These are phyloP conservation scores for Ascocoryne sarcoides DNA, from an alignment of 2,329 filamentous ascomycete species.

Conservation along the genomic window DNA sequence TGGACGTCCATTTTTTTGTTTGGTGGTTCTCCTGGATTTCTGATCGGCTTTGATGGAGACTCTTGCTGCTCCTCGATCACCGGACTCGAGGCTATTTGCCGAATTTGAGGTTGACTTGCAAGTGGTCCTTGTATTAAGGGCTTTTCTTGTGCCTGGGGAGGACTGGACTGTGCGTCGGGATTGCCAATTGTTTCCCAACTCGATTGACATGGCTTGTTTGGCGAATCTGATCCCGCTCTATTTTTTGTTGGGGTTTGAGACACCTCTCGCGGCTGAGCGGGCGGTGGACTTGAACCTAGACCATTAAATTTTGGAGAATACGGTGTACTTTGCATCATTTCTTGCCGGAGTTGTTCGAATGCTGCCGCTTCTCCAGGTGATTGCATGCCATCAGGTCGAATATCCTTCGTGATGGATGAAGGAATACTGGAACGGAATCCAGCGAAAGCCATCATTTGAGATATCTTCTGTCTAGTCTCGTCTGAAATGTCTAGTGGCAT, in stretches of 20 bases:
- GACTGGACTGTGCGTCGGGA: not conserved
- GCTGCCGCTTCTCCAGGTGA: constrained; percentile 18
- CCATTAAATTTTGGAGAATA: constrained; percentile 28
- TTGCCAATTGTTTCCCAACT: constrained; percentile 19
- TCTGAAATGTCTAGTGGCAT: constrained; percentile 16
- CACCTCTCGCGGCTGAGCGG: too few species aligned
- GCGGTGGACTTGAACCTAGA: constrained; percentile 25
- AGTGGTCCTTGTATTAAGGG: too few species aligned
- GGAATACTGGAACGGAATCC: constrained; percentile 39
- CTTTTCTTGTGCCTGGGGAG: not conserved
- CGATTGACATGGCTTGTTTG: constrained; percentile 10
- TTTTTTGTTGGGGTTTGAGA: too few species aligned
- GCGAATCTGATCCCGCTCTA: constrained; percentile 6
- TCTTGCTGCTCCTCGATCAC: constrained; percentile 4
- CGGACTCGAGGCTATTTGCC: constrained; percentile 10
- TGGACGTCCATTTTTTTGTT: not conserved
- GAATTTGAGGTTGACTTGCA: too few species aligned
- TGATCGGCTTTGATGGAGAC: constrained; percentile 1
- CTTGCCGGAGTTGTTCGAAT: constrained; percentile 17
- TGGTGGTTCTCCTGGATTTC: not conserved
- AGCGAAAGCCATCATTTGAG: constrained; percentile 38
- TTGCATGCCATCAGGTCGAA: constrained; percentile 20
- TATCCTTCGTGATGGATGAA: constrained; percentile 29
- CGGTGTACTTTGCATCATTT: constrained; percentile 16
- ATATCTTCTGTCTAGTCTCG: constrained; percentile 32